Evolutionary conservation across 83 land plant species (phyloP), one percentile per base, ranked within the genome.

Genomic region (Picea abies): DNA sequence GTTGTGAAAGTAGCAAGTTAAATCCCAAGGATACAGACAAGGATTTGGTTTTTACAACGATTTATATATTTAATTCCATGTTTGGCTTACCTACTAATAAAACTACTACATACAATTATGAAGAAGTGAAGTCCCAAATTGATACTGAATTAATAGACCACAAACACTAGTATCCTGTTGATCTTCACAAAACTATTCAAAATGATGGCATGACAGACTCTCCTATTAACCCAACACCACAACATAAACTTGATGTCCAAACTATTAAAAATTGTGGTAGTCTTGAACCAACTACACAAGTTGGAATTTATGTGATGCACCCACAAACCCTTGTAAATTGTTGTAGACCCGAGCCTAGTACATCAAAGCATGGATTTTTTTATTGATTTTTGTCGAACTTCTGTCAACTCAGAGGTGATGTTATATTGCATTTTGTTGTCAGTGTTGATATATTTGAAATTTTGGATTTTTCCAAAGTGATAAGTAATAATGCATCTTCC

Each of bases 371-470:
- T 67, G 49, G 80, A 69, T 7, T 81, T 56, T 52, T 78, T 15
- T 93, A 94, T n/a, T 86, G 94, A 82, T 32, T 91, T 93, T 84
- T 93, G 96, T 79, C 90, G 87, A 61, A 78, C 92, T 37, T 83
- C 87, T n/a, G 82, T 75, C 10, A 15, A 78, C 22, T 67, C 90
- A 79, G 81, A 91, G 91, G 96, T 93, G 76, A 79, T 61, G 4
- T 23, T 10, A 29, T 32, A 63, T 44, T 72, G 41, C 41, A 39
- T 39, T 39, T 39, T 39, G 41, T 39, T 39, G 4, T 39, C 41
- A 39, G 41, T 39, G 61, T n/a, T 61, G 3, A 23, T 37, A 64
- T 35, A 20, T 82, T 41, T 65, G 9, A 79, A 9, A 3, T 16
- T 5, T 11, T 22, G 58, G 71, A 14, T 7, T 63, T 58, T 82